Evolutionary conservation across 1,284 basidiomycete genomes (phyloP).

Genomic region (Cryptococcus sp.): DNA sequence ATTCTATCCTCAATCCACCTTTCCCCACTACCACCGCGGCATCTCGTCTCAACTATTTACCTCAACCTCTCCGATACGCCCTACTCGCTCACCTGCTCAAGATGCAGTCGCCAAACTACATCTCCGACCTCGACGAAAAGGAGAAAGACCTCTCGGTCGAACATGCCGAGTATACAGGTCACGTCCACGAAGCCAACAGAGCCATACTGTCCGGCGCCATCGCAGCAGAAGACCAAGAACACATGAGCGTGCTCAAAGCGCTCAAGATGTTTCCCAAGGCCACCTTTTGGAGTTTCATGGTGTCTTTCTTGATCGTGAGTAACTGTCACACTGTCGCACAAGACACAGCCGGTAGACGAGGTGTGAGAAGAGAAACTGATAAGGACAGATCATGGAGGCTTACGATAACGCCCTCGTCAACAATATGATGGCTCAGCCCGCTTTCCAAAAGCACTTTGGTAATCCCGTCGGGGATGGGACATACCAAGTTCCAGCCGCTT

Average conservation of each 20-base stretch:
- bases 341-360: neutral
- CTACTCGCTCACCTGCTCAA: no score
- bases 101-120: no score
- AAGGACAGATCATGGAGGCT: constrained; percentile 7
- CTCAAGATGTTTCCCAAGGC: constrained; percentile 48
- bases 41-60: no score
- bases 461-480: constrained; percentile 12
- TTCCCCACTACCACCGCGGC: no score
- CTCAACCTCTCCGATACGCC: no score
- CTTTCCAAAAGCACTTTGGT: constrained; percentile 37
- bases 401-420: constrained; percentile 6
- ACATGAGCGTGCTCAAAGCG: constrained; percentile 41
- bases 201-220: constrained; percentile 1
- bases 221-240: constrained; percentile 26
- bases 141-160: constrained; percentile 1
- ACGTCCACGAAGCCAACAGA: constrained; percentile 2
- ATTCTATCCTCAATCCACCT: no score
- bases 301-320: constrained; percentile 24
- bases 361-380: constrained; percentile 1
- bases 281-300: constrained; percentile 46
- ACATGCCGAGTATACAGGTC: neutral
- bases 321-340: neutral
- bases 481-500: constrained; percentile 45
- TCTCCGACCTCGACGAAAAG: neutral
- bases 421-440: constrained; percentile 34